Evolutionary conservation across 139 green algal species (phyloP), one percentile per base, ranked within the genome.

Genomic region (Choricystis sp.): DNA sequence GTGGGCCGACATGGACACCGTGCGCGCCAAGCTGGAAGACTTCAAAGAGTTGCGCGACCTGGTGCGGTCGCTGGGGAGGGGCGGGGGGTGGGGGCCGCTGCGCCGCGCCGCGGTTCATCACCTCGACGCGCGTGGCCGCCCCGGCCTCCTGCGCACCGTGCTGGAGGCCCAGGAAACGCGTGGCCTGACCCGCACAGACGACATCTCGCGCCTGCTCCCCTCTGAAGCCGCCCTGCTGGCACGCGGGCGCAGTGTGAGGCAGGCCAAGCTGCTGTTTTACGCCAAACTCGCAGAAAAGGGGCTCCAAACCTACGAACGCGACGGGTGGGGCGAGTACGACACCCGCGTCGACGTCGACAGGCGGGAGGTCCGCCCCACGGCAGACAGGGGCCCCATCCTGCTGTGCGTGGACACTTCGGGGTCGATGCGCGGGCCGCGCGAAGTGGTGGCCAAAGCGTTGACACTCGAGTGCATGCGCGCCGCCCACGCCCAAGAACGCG

Each of bases 331-430:
- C 24, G 86, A 94, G 67, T 90, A 85, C 63, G 77, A 80, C 48
- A 89, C 82, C 1, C 29, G 69, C 31, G 83, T 89, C 52, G 60
- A 78, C 62, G 72, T 77, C 0, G 84, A 91, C 19, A 40, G 84
- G 26, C 72, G 81, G 16, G 86, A 94, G 69, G 85, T 95, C 49
- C 70, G 85, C 23, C 85, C 85, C 49, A 86, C 81, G 1, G 84
- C 81, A 5, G 81, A 87, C 70, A 56, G 84, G 26, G 88, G 88
- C 0, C 88, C 88, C 61, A 95, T 96, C 66, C 74, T 96, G 70
- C 77, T 95, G 57, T 96, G 88, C 29, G 82, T 96, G 55, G 88
- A 96, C 74, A 96, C 86, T 23, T 81, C 68, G 23, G 87, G 81
- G 27, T 70, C 56, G 52, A 89, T 89, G 82, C 69, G 73, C 19